phyloP scores from a whole-genome alignment of 345 rosid genomes.

The Triadica sebifera region DNA sequence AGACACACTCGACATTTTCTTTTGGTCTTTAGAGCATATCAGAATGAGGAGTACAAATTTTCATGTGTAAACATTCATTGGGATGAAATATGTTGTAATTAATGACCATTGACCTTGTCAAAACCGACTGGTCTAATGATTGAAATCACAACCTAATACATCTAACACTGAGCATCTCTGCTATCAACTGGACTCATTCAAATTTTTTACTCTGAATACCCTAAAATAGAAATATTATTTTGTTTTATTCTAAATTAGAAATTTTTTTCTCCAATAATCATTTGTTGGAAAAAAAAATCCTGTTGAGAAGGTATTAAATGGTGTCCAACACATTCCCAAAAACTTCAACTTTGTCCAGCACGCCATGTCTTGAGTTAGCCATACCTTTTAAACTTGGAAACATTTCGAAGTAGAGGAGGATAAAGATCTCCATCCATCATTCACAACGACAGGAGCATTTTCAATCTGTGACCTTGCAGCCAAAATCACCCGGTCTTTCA shows the following conservation, averaged over 20 bases:
- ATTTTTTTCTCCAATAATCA: no score
- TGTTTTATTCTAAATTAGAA: no score
- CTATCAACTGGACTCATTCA: neutral
- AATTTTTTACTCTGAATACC: no score
- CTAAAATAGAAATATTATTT: no score
- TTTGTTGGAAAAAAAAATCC: no score
- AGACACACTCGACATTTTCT: neutral
- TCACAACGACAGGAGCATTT: conserved; percentile 43
- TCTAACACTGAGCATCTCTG: neutral
- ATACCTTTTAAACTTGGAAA: conserved; percentile 84
- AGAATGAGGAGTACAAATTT: neutral
- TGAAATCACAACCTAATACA: neutral
- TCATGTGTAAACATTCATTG: neutral
- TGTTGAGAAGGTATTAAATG: neutral
- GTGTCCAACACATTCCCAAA: neutral
- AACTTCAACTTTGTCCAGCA: neutral
- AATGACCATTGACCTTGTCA: neutral
- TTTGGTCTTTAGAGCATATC: no score
- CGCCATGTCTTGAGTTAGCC: neutral
- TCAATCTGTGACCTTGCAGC: conserved; percentile 63
- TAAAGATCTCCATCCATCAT: conserved; percentile 65
- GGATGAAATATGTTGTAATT: neutral
- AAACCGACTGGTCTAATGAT: neutral
- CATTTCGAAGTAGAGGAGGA: conserved; percentile 75
- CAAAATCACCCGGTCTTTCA: conserved; percentile 56